These are phyloP conservation scores for Stephania yunnanensis DNA, from an alignment of 164 flowering plant genomes.

Conservation along the genomic window DNA sequence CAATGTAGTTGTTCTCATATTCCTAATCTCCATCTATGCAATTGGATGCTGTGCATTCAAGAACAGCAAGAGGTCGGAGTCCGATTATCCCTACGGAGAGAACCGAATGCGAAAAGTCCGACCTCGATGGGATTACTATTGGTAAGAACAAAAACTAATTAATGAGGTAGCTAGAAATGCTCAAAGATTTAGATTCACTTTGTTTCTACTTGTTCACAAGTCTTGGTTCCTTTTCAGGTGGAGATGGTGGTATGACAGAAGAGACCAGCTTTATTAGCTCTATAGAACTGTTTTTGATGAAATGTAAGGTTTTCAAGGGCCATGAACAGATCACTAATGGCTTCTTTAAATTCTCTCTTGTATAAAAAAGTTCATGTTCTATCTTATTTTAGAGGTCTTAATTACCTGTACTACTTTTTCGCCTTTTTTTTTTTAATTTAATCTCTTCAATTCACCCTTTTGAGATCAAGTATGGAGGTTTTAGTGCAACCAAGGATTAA, in stretches of 20 bases:
- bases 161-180: not conserved
- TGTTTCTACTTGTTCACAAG: not conserved
- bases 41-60: constrained; percentile 85
- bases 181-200: not conserved
- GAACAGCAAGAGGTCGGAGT: constrained; percentile 56
- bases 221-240: constrained; percentile 42
- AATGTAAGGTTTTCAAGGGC: not conserved
- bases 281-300: not conserved
- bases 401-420: not conserved
- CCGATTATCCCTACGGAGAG: constrained; percentile 60
- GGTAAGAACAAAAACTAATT: constrained; percentile 31
- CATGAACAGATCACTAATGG: not conserved
- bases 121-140: constrained; percentile 91
- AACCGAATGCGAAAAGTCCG: constrained; percentile 73
- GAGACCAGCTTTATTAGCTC: constrained; percentile 51
- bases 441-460: not conserved
- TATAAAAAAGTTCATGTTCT: not conserved
- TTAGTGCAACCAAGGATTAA: not conserved
- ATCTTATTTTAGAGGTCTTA: not conserved
- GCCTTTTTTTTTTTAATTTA: not conserved
- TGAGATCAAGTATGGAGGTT: not conserved
- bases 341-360: constrained; percentile 1
- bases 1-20: constrained; percentile 56
- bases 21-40: constrained; percentile 70
- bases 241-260: constrained; percentile 75